Evolutionary conservation across 306 rosid genomes (phyloP), one percentile per base, ranked within the genome.

Genomic region (Glycine latifolia): DNA sequence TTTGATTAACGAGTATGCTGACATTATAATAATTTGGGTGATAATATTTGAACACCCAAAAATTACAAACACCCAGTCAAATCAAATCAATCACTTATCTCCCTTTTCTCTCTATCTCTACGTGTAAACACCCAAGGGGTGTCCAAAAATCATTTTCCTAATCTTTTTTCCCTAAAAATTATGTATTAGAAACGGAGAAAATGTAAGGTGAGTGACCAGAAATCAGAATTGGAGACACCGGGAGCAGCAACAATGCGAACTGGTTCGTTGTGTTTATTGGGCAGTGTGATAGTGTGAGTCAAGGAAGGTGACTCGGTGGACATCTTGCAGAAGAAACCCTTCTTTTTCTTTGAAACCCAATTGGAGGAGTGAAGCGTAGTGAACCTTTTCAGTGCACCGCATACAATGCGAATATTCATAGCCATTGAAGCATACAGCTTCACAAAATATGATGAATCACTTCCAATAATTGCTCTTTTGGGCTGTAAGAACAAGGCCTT

Each of bases 191-290:
- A 33, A 16, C 50, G 3, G 2, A 41, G 7, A 70, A 35, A 35
- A 7, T 48, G 55, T 49, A 14, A 49, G 2, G 39, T 31, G 81
- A 83, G 62, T 50, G 6, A 84, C 99, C 92, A 83, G 91, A 95
- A 95, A n/a, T 95, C 87, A 10, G 89, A 80, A 76, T 79, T 65
- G 70, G 99, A 95, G 83, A 95, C 54, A 8, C 91, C 88, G 7
- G 94, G 93, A 35, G 95, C 91, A 8, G 99, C 95, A 55, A 91
- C 86, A 54, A 95, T 83, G 61, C 79, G 91, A 77, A 95, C 89
- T 41, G 97, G 95, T 53, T 88, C 79, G 11, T 87, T 85, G 17
- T 70, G 88, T 83, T 88, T 91, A 65, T 55, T 81, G 11, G 90
- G 92, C 11, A 91, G 83, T 9, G 91, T 78, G 87, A 93, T 85